Evolutionary conservation across 2,329 filamentous ascomycete genomes (phyloP), one percentile per base, ranked within the genome.

Genomic region (Botrytis paeoniae): DNA sequence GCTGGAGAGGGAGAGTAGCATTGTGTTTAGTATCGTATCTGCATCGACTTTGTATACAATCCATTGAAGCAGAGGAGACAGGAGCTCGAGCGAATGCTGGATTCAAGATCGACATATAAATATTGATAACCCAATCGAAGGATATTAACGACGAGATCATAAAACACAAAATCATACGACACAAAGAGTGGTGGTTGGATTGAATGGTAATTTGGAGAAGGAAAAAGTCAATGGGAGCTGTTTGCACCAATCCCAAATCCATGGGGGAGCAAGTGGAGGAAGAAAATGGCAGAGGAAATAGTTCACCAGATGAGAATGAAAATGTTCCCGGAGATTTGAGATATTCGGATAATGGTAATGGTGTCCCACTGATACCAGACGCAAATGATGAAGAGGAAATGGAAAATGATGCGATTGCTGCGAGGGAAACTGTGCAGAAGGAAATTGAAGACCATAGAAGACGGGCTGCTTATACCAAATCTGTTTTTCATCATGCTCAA

Each of bases 401-500:
- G 14, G 57, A 43, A 12, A 63, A 57, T 16, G 66, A 63, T 61
- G 66, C 32, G 8, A n/a, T n/a, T 20, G 66, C 69, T 43, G 39
- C 66, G 32, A 65, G 59, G 16, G 59, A 71, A 51, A 37, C 12
- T 8, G 41, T 61, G 51, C 32, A 41, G 41, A 29, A 63, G 41
- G 71, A 69, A 70, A 45, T 57, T 43, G 71, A 73, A 57, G 43
- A n/a, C 22, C n/a, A 62, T 29, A 51, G 29, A 41, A 61, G 37
- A 45, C 32, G 22, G 35, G 29, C 69, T 43, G 57, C 73, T 7
- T 69, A 59, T 62, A 62, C 64, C 14, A 71, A 73, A 45, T 73
- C 74, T 25, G 60, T 75, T 29, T 75, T 69, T 51, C 73, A 71
- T 39, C 39, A 48, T 39, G 54, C 43, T 9, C 73, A 72, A n/a